Base-by-base conservation (phyloP, 495 filamentous ascomycete species). In the Penicillium arizonense region DNA sequence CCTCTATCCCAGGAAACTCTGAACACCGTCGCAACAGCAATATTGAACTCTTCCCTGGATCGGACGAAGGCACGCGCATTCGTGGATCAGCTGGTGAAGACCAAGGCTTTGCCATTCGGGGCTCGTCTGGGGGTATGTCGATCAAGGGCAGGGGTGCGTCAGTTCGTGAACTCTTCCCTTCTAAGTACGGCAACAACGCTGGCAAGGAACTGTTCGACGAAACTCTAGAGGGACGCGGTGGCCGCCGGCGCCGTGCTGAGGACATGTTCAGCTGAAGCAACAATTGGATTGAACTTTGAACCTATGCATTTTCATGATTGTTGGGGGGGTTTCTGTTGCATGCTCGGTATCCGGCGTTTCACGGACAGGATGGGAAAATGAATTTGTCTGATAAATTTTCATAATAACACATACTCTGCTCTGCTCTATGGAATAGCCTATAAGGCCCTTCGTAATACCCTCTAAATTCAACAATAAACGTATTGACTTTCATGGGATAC, bases 201-300 rank as follows among this genome's bases (percentile, higher is more conserved):
- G 82, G 81, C 23, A 91, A 90, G 69, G 88, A 91, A 63, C 69
- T 92, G 6, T 90, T 92, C 51, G 66, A 70, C 2, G 76, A 78
- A 32, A 81, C 73, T 43, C 51, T 78, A n/a, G 69, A 75, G 49
- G 78, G 77, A 10, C 67, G 77, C 42, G 77, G 77, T 32, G 74
- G 73, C 14, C 73, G 68, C 36, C 69, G 77, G 16, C 75, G 76
- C 32, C 70, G 65, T 47, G 78, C 77, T 1, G 74, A 79, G 56
- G 78, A 81, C 54, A 72, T 80, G 72, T 80, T 81, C 58, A 59
- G 67, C 44, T 79, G 58, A 73, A 33, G 30, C 3, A 40, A 16
- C n/a, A 21, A 47, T 4, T 18, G 18, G 18, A 1, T 30, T 30
- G 28, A 33, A 35, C 37, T 1, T 39, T 35, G 21, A 43, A 23